A percentile compares a stretch with the other conserved stretches of the same genome.
phyloP scores from a whole-genome alignment of 2,329 filamentous ascomycete genomes.

The Cordyceps fumosorosea region DNA sequence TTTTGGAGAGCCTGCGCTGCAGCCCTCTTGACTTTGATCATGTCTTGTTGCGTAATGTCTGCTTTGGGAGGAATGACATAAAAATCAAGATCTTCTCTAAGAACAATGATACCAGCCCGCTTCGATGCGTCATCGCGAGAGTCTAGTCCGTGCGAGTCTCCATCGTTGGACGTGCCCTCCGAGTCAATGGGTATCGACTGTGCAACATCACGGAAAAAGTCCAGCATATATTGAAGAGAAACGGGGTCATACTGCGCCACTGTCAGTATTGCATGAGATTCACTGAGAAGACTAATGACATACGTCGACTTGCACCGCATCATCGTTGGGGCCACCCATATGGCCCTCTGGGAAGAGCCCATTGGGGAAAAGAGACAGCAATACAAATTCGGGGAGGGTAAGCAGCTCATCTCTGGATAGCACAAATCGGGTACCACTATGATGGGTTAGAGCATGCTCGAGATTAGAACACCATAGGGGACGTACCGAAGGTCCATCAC shows the following conservation, averaged over 20 bases:
- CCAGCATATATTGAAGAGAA: slow-evolving; percentile 97
- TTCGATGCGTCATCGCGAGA: slow-evolving; percentile 72
- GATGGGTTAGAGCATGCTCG: slow-evolving; percentile 20
- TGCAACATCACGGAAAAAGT: slow-evolving; percentile 93
- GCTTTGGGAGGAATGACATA: slow-evolving; percentile 85
- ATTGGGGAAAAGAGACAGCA: slow-evolving; percentile 96
- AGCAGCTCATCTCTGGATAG: slow-evolving; percentile 91
- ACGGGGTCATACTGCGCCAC: slow-evolving; percentile 79
- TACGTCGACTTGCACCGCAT: slow-evolving; percentile 96
- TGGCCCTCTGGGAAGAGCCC: slow-evolving; percentile 96
- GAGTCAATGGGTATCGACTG: slow-evolving; percentile 87
- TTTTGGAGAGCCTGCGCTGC: slow-evolving; percentile 78
- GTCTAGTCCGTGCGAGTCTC: slow-evolving; percentile 61
- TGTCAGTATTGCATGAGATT: slow-evolving; percentile 3
- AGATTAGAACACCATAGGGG: not conserved
- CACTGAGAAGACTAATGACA: slow-evolving; percentile 33
- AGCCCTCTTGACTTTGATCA: slow-evolving; percentile 94
- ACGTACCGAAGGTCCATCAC: slow-evolving; percentile 85
- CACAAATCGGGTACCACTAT: slow-evolving; percentile 85
- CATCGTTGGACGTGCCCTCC: slow-evolving; percentile 57
- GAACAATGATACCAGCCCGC: slow-evolving; percentile 94
- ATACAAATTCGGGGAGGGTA: slow-evolving; percentile 92
- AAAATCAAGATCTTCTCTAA: slow-evolving; percentile 94
- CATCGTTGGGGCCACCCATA: slow-evolving; percentile 87
- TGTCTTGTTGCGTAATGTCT: slow-evolving; percentile 79